phyloP scores from a whole-genome alignment of 1,139 yeast genomes.

The Taiozyma sp. region DNA sequence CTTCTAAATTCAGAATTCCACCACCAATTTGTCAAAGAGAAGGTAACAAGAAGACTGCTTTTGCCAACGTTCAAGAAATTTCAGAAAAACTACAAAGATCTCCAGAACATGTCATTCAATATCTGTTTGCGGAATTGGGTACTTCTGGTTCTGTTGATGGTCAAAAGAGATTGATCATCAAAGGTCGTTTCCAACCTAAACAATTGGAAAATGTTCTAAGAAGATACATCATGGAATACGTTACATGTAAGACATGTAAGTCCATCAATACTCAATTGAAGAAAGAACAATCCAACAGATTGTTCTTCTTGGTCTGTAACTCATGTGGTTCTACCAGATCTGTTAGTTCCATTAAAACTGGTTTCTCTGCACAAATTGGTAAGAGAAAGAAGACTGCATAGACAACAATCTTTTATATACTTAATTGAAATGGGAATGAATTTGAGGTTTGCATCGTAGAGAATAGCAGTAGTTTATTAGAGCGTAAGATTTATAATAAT shows the following conservation, averaged over 20 bases:
- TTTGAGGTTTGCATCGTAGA: neutral
- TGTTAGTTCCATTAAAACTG: conserved; percentile 95
- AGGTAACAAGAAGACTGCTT: conserved; percentile 93
- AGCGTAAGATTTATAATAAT: neutral
- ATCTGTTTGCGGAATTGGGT: conserved; percentile 97
- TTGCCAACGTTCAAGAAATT: conserved; percentile 93
- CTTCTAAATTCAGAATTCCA: conserved; percentile 92
- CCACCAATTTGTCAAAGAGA: conserved; percentile 97
- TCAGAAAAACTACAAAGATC: conserved; percentile 93
- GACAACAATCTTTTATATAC: neutral
- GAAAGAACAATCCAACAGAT: conserved; percentile 93
- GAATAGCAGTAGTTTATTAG: neutral
- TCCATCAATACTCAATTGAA: conserved; percentile 93
- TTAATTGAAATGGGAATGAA: neutral
- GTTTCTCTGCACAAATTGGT: conserved; percentile 97
- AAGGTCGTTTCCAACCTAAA: conserved; percentile 97
- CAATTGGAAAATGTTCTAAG: conserved; percentile 95
- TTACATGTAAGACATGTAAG: conserved; percentile 97
- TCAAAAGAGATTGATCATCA: conserved; percentile 90
- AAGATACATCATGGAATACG: conserved; percentile 94
- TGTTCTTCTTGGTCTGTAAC: conserved; percentile 96
- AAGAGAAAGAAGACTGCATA: conserved; percentile 50
- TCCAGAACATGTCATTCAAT: conserved; percentile 95
- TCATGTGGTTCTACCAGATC: conserved; percentile 98
- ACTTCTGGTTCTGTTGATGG: conserved; percentile 99